Base-by-base conservation (phyloP, 345 rosid species). In the Cardiospermum halicacabum region DNA sequence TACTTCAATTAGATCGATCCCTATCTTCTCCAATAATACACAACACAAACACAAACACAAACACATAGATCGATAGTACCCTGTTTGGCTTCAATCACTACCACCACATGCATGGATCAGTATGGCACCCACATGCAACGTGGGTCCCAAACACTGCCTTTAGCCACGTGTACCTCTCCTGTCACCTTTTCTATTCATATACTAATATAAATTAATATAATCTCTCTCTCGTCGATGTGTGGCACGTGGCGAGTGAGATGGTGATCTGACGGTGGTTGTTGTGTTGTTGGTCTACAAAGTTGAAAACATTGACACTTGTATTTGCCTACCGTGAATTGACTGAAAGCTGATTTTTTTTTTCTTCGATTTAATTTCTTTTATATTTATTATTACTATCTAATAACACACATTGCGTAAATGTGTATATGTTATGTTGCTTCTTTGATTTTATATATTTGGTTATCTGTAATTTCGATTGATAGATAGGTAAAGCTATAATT, bases 81-180 rank as follows among this genome's bases (percentile, higher is more conserved):
- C 21, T 45, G 70, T 71, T 66, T 59, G 69, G 66, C 58, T 55
- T 60, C 62, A 24, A 64, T 51, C 58, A 56, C 49, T 27, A 22
- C 13, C 51, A 60, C 67, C 81, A 74, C 81, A 74, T 74, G 76
- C 11, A 45, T 45, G 50, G 50, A 26, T 51, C 32, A 22, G 70
- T 11, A 79, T 74, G 84, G 68, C 80, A 62, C 64, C 61, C 67
- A 76, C 57, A 65, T 67, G 80, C 42, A 45, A 9, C 53, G 28
- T 37, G 72, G 77, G 47, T 25, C 57, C 11, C 9, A 5, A 1
- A 15, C n/a, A 16, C 22, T 8, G 11, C 26, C 27, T 50, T 54
- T 30, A 36, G 57, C 60, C 71, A 62, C 62, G 65, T 54, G 62
- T 62, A 43, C 70, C 19, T 40, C 7, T 27, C 24, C n/a, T 2